Evolutionary conservation across 2,329 filamentous ascomycete species (phyloP), one percentile per base, ranked within the genome.

Genomic region (Peltaster fructicola): DNA sequence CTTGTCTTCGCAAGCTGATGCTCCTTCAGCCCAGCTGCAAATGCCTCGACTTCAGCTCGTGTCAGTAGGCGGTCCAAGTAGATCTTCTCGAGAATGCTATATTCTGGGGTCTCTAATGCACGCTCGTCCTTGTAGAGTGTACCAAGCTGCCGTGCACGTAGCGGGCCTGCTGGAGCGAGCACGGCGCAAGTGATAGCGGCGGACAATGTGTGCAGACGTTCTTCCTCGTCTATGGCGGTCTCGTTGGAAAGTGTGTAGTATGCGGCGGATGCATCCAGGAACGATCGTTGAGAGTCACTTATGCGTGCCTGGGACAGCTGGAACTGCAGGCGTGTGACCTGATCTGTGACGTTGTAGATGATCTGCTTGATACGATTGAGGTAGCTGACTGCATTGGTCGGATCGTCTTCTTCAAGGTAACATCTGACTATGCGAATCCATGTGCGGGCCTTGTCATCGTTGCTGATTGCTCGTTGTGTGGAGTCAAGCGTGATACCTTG

Each of bases 301-400:
- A 98, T 92, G 31, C 85, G 76, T 5, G 88, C 88, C 52, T 92
- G 82, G 6, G 76, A 85, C 34, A 95, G 71, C 41, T 80, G 71
- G 56, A 95, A 98, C 52, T 85, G 74, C 24, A 95, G 61, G 39
- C 71, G 71, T 22, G 85, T 62, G 32, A 76, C 67, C 18, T 72
- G 66, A 48, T 92, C 72, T 15, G 65, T 56, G 15, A 92, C 71
- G 34, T 67, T 73, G 56, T 79, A 71, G 48, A 92, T 81, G 37
- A 93, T 64, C 45, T 88, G 85, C 56, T 93, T 95, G 51, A 91
- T 76, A 52, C 85, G 84, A 62, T 93, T 93, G 42, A 98, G 65
- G 48, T 84, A 91, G 19, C 66, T 68, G 48, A 90, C 81, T 20
- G 88, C 88, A 17, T 68, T 65, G 1, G 75, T 81, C 6, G 80